Evolutionary conservation across 2,329 filamentous ascomycete species (phyloP).

Genomic region (Didymella exigua): DNA sequence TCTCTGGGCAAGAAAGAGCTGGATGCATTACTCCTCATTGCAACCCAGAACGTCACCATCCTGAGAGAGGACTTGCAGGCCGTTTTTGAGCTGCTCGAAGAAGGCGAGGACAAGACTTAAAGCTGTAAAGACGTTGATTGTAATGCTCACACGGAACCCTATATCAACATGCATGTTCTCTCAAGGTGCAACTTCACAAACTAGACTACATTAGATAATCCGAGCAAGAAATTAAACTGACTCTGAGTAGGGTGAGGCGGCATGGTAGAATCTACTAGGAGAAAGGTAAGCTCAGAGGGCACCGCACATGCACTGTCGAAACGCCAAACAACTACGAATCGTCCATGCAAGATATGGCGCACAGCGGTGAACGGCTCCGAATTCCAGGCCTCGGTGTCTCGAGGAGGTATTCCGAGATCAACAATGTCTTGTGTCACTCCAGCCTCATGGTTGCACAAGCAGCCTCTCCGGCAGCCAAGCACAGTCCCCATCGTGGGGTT

Average conservation of each 20-base stretch:
- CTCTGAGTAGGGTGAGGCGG: background rate
- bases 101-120: too few species aligned
- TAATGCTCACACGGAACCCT: too few species aligned
- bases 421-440: constrained; percentile 10
- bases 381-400: constrained; percentile 2
- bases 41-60: background rate
- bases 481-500: background rate
- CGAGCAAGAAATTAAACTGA: too few species aligned
- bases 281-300: background rate
- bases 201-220: too few species aligned
- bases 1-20: background rate
- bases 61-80: background rate
- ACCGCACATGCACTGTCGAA: background rate
- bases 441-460: constrained; percentile 8
- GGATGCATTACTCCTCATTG: background rate
- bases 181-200: too few species aligned
- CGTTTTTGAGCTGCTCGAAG: too few species aligned
- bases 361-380: background rate
- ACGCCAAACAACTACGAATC: background rate
- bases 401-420: background rate
- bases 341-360: background rate
- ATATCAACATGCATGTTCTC: too few species aligned
- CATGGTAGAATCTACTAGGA: background rate
- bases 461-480: constrained; percentile 6
- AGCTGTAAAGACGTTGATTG: too few species aligned